Conservation (phyloP, 192 early-diverging fungal species). For the Pilobolus umbonatus region DNA sequence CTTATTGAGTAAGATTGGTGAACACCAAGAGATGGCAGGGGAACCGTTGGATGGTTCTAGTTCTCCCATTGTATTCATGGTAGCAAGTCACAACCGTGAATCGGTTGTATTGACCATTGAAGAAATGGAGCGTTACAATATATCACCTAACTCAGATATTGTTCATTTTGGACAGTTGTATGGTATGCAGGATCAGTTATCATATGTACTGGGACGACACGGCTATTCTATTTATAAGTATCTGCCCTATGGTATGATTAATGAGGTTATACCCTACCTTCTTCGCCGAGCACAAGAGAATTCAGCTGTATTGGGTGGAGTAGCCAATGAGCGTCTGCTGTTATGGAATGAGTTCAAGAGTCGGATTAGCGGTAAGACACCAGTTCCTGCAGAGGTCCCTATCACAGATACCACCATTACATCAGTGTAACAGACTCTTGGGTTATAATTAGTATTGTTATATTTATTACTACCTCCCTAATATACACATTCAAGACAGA, state of each 20-base stretch:
- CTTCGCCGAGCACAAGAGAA: slow-evolving; percentile 95
- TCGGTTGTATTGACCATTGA: slow-evolving; percentile 61
- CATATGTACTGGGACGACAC: slow-evolving; percentile 71
- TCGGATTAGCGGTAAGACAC: slow-evolving; percentile 25
- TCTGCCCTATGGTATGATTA: slow-evolving; percentile 86
- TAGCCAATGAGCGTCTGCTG: slow-evolving; percentile 49
- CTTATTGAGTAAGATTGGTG: slow-evolving; percentile 58
- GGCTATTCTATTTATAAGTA: slow-evolving; percentile 89
- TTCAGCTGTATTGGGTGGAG: slow-evolving; percentile 67
- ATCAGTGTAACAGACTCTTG: no score
- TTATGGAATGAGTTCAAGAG: slow-evolving; percentile 58
- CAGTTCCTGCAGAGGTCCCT: no score
- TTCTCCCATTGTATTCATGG: slow-evolving; percentile 67
- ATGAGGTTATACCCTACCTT: slow-evolving; percentile 92
- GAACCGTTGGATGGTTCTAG: slow-evolving; percentile 18
- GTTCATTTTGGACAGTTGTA: slow-evolving; percentile 93
- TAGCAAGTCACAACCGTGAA: slow-evolving; percentile 88
- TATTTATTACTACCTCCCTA: no score
- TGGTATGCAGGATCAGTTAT: slow-evolving; percentile 90
- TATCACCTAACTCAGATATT: slow-evolving; percentile 50
- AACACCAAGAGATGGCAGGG: slow-evolving; percentile 29
- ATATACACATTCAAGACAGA: no score
- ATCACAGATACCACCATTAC: no score
- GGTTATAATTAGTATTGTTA: no score
- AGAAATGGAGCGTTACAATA: slow-evolving; percentile 54